These are phyloP conservation scores for Trichoderma hamatum DNA, from an alignment of 2,329 filamentous ascomycete genomes.

Conservation along the genomic window DNA sequence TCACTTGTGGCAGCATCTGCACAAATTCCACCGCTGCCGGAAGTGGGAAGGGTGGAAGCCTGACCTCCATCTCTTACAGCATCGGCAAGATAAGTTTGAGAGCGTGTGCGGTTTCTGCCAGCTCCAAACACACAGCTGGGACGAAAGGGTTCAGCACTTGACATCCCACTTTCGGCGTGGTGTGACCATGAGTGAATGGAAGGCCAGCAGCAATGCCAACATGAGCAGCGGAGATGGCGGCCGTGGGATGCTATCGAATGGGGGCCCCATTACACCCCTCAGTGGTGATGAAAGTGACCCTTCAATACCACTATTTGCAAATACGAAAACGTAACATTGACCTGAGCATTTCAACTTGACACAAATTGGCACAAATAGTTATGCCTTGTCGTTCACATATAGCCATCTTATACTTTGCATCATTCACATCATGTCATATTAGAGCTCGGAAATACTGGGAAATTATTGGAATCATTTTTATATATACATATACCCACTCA, in stretches of 20 bases:
- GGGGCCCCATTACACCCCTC: background rate
- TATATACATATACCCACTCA: conserved; percentile 14
- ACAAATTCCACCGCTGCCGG: conserved; percentile 51
- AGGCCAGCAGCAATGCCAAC: conserved; percentile 43
- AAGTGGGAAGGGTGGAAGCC: conserved; percentile 53
- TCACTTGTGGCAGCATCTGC: conserved; percentile 47
- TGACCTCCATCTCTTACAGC: conserved; percentile 40
- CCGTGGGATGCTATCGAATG: background rate
- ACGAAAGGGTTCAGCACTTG: conserved; percentile 43
- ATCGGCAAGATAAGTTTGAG: conserved; percentile 32
- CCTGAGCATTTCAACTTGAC: background rate
- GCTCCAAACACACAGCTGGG: conserved; percentile 43
- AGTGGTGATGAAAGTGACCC: conserved; percentile 18
- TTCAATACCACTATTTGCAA: background rate
- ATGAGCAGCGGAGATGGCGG: conserved; percentile 37
- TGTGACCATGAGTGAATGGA: conserved; percentile 49
- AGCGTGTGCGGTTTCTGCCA: conserved; percentile 47
- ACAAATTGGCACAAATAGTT: background rate
- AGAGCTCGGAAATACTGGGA: background rate
- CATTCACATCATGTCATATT: background rate
- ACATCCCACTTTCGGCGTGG: conserved; percentile 48
- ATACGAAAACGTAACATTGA: background rate
- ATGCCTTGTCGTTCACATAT: background rate
- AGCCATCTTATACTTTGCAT: background rate
- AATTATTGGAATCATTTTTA: background rate